These are phyloP conservation scores for Melaleuca alternifolia DNA, from an alignment of 345 rosid species.

Conservation along the genomic window DNA sequence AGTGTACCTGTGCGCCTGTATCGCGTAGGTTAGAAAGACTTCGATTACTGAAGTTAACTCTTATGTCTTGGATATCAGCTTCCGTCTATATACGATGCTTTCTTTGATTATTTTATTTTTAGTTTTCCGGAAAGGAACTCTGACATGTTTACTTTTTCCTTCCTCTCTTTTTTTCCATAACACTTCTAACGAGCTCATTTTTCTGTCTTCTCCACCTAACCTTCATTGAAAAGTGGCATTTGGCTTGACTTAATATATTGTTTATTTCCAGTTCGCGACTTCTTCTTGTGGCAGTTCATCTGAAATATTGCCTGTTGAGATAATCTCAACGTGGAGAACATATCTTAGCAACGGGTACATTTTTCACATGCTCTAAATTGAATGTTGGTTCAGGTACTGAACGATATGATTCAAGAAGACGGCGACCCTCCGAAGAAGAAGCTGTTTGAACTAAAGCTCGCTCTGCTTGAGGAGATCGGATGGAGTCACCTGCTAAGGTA, in stretches of 20 bases:
- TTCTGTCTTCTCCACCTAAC: background rate
- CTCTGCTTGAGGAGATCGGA: conserved; percentile 72
- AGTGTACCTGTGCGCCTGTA: background rate
- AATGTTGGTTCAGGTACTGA: conserved; percentile 40
- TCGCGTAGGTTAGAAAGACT: background rate
- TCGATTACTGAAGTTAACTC: background rate
- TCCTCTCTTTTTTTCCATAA: background rate
- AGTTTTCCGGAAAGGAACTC: background rate
- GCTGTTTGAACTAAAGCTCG: conserved; percentile 59
- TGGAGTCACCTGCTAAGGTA: conserved; percentile 62
- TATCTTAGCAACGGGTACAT: background rate
- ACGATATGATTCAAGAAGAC: conserved; percentile 70
- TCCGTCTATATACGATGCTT: background rate
- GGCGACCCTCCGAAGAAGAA: conserved; percentile 70
- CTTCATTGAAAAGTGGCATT: background rate
- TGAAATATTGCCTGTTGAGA: background rate
- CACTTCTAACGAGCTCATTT: background rate
- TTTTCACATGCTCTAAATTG: background rate
- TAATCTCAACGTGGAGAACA: background rate
- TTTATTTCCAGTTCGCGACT: background rate
- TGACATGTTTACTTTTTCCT: background rate
- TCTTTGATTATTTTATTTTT: background rate
- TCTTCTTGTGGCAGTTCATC: background rate
- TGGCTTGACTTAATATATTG: background rate
- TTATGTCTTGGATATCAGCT: background rate